Base-by-base conservation (phyloP, 805 yeast genomes). In the Wickerhamomyces pijperi region DNA sequence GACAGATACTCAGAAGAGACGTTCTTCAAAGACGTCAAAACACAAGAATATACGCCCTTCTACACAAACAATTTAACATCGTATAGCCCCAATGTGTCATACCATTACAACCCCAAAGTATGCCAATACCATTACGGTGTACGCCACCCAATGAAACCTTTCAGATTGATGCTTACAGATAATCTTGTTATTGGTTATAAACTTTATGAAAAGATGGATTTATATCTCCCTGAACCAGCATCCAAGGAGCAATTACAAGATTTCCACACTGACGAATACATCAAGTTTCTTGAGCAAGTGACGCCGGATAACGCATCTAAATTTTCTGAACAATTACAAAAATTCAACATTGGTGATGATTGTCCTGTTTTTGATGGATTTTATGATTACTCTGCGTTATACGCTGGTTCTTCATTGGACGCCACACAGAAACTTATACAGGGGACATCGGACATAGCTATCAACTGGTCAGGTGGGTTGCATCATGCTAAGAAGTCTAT, bases 111-210 rank as follows among this genome's bases (percentile, higher is more conserved):
- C 58, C 83, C 87, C 19, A 76, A 79, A 39, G 94, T 80, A 0
- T 70, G 84, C 1, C 72, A 75, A 46, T 88, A 79, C 59, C 96
- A 88, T 53, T 88, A 84, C 58, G 98, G 98, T 15, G 82, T 84
- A 2, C 74, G 78, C 43, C 98, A 90, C 60, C 98, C 98, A n/a
- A 90, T 90, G 98, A 90, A 90, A 58, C 98, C 98, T 14, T 85
- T 88, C 59, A 66, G 98, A 47, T 66, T 92, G 45, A 81, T 87
- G 88, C 70, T 90, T 35, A 90, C 98, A 0, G 97, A 90, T 61
- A 95, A 88, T 56, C 64, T 90, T 44, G 90, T 90, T 38, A 74
- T 81, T 28, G 78, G 82, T 13, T 90, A 92, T 60, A 85, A 85
- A 42, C 64, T 90, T 36, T 85, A 88, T 58, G 86, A 86, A 51